phyloP scores from a whole-genome alignment of 2,329 filamentous ascomycete species.

The Xylaria sp. region DNA sequence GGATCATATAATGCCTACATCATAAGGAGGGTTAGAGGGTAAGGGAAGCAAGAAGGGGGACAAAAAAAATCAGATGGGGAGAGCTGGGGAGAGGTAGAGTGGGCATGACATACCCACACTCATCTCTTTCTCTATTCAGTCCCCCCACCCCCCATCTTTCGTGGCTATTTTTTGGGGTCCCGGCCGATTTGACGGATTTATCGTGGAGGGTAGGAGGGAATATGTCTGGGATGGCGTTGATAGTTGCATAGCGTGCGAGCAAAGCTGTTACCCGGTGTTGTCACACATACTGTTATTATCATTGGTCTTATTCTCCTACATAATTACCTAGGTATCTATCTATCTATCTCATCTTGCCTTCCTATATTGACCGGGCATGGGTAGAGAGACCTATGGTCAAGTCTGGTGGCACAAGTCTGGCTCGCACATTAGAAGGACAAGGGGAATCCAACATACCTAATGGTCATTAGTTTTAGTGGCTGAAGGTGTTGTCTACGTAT shows the following conservation, averaged over 20 bases:
- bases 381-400: slow-evolving; percentile 14
- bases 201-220: background rate
- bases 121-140: background rate
- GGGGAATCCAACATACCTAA: background rate
- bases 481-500: too few relatives aligned
- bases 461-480: background rate
- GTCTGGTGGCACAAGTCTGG: slow-evolving; percentile 15
- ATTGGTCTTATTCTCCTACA: slow-evolving; percentile 32
- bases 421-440: slow-evolving; percentile 1
- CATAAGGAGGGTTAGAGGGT: background rate
- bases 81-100: background rate
- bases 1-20: slow-evolving; percentile 61
- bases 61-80: background rate
- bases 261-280: slow-evolving; percentile 30
- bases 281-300: slow-evolving; percentile 21
- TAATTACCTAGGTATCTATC: slow-evolving; percentile 28
- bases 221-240: slow-evolving; percentile 33
- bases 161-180: slow-evolving; percentile 6
- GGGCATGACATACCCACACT: background rate
- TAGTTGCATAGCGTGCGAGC: slow-evolving; percentile 41
- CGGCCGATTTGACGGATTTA: slow-evolving; percentile 4
- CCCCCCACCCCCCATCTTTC: background rate
- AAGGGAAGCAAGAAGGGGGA: background rate
- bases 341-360: slow-evolving; percentile 15
- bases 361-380: slow-evolving; percentile 22